phyloP scores from a whole-genome alignment of 345 rosid genomes.

The Stellera chamaejasme region DNA sequence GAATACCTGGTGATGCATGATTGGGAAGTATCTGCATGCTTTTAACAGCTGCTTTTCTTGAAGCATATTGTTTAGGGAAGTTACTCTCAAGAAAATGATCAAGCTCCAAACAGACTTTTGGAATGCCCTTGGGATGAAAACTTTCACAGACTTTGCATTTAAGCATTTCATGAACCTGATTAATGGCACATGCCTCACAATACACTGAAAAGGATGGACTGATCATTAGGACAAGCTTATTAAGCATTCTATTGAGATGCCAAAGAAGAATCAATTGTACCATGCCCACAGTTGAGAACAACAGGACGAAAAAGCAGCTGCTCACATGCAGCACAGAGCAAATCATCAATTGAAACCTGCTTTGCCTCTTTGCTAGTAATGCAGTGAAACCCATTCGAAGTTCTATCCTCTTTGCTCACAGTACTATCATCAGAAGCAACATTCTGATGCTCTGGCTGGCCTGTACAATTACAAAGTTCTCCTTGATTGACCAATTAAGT shows the following conservation, averaged over 20 bases:
- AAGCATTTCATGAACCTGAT: constrained; percentile 28
- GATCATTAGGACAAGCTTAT: too few species aligned
- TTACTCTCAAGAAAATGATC: constrained; percentile 48
- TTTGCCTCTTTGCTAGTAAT: constrained; percentile 11
- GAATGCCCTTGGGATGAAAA: constrained; percentile 46
- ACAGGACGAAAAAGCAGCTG: constrained; percentile 53
- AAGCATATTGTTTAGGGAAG: constrained; percentile 53
- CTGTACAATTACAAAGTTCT: constrained; percentile 16
- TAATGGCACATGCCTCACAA: constrained; percentile 54
- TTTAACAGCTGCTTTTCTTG: constrained; percentile 32
- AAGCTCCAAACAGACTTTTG: constrained; percentile 63
- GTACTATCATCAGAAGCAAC: not conserved
- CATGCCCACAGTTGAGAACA: constrained; percentile 85
- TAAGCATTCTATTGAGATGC: not conserved
- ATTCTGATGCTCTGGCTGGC: constrained; percentile 9
- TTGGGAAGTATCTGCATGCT: constrained; percentile 16
- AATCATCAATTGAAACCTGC: constrained; percentile 38
- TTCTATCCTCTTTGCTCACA: not conserved
- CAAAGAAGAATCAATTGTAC: constrained; percentile 22
- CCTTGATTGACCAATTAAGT: constrained; percentile 16
- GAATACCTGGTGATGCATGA: constrained; percentile 21
- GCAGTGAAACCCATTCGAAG: constrained; percentile 7
- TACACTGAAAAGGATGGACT: constrained; percentile 33
- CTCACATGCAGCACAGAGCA: constrained; percentile 62
- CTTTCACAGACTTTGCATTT: constrained; percentile 58